Evolutionary conservation across 2,329 filamentous ascomycete species (phyloP), one percentile per base, ranked within the genome.

Genomic region (Trichoderma arundinaceum): DNA sequence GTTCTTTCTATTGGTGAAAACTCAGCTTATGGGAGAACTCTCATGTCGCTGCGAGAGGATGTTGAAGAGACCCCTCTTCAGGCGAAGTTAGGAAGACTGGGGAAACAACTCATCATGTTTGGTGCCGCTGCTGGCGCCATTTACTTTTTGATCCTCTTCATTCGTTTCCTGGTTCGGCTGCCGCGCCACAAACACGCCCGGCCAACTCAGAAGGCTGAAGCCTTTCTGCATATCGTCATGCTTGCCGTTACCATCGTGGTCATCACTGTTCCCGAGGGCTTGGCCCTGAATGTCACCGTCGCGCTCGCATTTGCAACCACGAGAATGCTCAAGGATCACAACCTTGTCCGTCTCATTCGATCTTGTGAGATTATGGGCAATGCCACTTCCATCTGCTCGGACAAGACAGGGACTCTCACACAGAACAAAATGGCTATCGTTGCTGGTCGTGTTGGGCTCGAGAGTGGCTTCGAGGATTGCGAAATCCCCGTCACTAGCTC

Each of bases 51-150:
- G 10, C 87, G 90, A 68, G 90, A 92, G 70, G 89, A 92, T 68
- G 87, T 88, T 65, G 88, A 94, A 73, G 90, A 91, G 28, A 94
- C 91, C 1, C 92, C 91, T 3, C 67, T 94, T 7, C 92, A 94
- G 75, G 88, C 85, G 2, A 94, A 93, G 76, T 81, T 94, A 66
- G 92, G 93, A 69, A 82, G 88, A 4, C 81, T 94, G 17, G 92
- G 91, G 7, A 91, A 92, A 71, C 90, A 92, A 72, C 92, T 94
- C 65, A 80, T 80, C 28, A 75, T 77, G 1, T 77, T 80, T 63
- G 79, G 80, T 8, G 72, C 72, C 19, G 68, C 77, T 46, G 81
- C 76, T n/a, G 80, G 79, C 39, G 68, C 75, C 22, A 69, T 81
- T 43, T 80, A 81, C 70, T 81, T 81, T 65, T 65, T 80, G 9